Conservation (phyloP, 805 yeast genomes). For the Hanseniaspora clermontiae region DNA sequence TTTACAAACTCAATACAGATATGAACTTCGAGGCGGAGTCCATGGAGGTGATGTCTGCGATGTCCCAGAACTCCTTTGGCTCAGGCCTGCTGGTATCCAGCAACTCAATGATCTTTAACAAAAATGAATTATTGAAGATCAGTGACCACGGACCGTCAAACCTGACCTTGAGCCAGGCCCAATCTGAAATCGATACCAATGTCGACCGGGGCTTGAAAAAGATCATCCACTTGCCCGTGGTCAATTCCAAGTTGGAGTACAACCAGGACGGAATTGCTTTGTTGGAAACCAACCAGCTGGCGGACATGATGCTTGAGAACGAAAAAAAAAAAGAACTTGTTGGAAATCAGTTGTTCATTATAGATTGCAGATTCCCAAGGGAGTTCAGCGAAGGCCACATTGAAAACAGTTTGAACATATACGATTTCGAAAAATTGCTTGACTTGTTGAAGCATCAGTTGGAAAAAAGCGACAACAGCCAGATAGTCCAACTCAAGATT, state of each 20-base stretch:
- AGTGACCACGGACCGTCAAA: background rate
- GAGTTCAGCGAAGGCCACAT: conserved; percentile 92
- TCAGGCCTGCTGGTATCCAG: background rate
- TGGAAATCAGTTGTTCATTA: conserved; percentile 26
- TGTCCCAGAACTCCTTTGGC: conserved; percentile 9
- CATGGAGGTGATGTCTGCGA: conserved; percentile 10
- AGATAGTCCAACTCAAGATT: conserved; percentile 21
- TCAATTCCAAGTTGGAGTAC: background rate
- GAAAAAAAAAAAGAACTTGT: background rate
- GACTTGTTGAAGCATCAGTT: conserved; percentile 29
- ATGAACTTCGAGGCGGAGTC: conserved; percentile 11
- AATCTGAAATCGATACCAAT: background rate
- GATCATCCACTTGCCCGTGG: conserved; percentile 3
- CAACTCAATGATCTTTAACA: conserved; percentile 2
- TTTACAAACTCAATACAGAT: conserved; percentile 13
- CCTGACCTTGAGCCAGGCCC: background rate
- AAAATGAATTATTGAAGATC: conserved; percentile 3
- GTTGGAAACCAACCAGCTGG: background rate
- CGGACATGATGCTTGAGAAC: background rate
- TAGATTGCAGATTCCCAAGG: conserved; percentile 88
- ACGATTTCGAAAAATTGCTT: conserved; percentile 49
- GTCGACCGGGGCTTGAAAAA: background rate
- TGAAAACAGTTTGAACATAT: conserved; percentile 64
- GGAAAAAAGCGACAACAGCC: background rate
- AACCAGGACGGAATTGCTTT: conserved; percentile 11